Base-by-base conservation (phyloP, 2,329 filamentous ascomycete species). In the Diaporthe citri region DNA sequence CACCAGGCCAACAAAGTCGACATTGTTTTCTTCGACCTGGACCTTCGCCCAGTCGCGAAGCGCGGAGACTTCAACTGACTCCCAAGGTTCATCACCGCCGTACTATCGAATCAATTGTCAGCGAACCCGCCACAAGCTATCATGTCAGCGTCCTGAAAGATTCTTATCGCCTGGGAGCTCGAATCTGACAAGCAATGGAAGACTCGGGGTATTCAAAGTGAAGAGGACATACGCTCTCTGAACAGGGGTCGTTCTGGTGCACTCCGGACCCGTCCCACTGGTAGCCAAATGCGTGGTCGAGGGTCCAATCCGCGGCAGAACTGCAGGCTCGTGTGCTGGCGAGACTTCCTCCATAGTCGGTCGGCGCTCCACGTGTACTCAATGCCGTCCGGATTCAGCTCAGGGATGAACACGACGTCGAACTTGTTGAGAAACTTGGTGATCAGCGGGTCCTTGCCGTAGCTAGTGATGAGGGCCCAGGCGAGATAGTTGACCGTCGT, bases 341-440 rank as follows among this genome's bases (percentile, higher is more conserved):
- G 89, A 74, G 97, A 97, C 85, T 98, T 99, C 80, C 96, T 93
- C 96, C 96, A 99, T 0, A 99, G 87, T 10, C 97, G 92, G 82
- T 99, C 96, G 1, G 91, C 91, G 75, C 96, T 91, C 96, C 96
- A 98, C 0, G 94, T 95, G 83, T 98, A 98, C 77, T 95, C 93
- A 81, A 98, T 97, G 41, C 97, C 97, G 82, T 99, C 97, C 0
- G 96, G 95, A 81, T 99, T 99, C 74, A 97, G 84, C 0, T 95
- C 94, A 0, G 97, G 97, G 34, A 98, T 89, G 79, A 98, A 93
- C 59, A 98, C 88, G 79, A 97, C 92, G 83, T 98, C 96, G 80
- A 96, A 98, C 72, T 93, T 88, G 77, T 97, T 89, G 5, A 99
- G 88, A 12, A 98, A 88, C 76, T 92, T 93, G 28, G 94, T 96